Base-by-base conservation (phyloP, 2,329 filamentous ascomycete species). In the Trichophyton benhamiae region DNA sequence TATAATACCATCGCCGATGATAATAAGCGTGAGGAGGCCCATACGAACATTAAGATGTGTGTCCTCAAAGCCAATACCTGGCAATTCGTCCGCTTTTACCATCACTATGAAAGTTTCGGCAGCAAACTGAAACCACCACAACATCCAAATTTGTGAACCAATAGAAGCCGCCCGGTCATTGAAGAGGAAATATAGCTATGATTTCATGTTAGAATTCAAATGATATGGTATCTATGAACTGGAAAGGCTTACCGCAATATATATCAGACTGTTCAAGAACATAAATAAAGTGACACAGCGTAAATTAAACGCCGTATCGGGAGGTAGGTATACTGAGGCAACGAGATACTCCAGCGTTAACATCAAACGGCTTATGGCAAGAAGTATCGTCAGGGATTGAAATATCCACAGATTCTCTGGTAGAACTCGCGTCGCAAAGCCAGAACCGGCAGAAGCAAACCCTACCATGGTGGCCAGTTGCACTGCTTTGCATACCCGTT, bases 401-500 rank as follows among this genome's bases (percentile, higher is more conserved):
- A 80, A 81, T 38, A 74, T 77, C 71, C 73, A 76, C 61, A 74
- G 71, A 60, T 76, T 77, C 20, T 72, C 70, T 15, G 68, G 70
- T 13, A 69, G 71, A 22, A 76, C 70, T 4, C 69, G 74, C 0
- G 38, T 58, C 6, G 61, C 60, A 63, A 79, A 79, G 1, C 72
- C 71, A 30, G 75, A 73, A 22, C 82, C 83, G 4, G 85, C 79
- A 38, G 85, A 81, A 5, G 84, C 82, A 65, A 87, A 86, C 1
- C 82, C 83, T 48, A 85, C 78, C 81, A 87, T 84, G 46, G 83
- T 80, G 27, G 80, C 83, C 3, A 87, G 80, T 65, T 87, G 83
- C 1, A 82, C 65, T 2, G 79, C 81, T 67, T 85, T 82, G 63
- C 79, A 80, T 30, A 78, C 66, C 36, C 85, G 80, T 65, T 86